These are phyloP conservation scores for Spinellus fusiger DNA, from an alignment of 192 early-diverging fungal species.

Conservation along the genomic window DNA sequence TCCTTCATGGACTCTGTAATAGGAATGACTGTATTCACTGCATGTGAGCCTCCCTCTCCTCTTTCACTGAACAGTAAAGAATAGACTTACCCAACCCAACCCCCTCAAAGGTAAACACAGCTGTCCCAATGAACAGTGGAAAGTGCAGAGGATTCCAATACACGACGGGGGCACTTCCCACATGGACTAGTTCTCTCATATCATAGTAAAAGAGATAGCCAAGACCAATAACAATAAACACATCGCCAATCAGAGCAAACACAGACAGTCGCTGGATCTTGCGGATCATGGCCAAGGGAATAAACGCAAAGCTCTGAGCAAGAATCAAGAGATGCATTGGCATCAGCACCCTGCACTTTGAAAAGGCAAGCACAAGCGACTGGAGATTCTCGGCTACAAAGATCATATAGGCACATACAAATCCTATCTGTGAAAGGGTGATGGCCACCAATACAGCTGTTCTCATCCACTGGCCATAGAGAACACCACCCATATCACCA, in stretches of 20 bases:
- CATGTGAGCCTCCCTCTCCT: not conserved
- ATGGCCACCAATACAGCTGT: conserved; percentile 50
- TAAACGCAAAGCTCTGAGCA: conserved; percentile 69
- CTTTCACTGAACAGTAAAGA: not conserved
- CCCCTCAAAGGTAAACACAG: conserved; percentile 92
- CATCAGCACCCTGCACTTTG: conserved; percentile 58
- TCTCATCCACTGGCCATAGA: conserved; percentile 61
- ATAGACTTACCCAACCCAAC: conserved; percentile 52
- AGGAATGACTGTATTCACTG: conserved; percentile 30
- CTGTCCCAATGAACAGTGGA: conserved; percentile 88
- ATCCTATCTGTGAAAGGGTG: conserved; percentile 63
- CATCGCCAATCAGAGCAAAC: conserved; percentile 81
- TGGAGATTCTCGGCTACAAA: conserved; percentile 88
- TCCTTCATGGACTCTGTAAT: conserved; percentile 53
- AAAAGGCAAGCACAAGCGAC: conserved; percentile 67
- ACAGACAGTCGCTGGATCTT: conserved; percentile 81
- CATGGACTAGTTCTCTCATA: conserved; percentile 50
- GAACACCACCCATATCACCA: conserved; percentile 61
- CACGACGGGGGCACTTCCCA: conserved; percentile 61
- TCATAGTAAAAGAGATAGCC: conserved; percentile 77
- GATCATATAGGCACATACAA: conserved; percentile 88
- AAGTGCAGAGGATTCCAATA: conserved; percentile 66
- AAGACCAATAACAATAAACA: conserved; percentile 86
- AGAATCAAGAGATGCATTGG: conserved; percentile 53
- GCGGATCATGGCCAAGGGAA: conserved; percentile 86